phyloP scores from a whole-genome alignment of 805 yeast species.

The Sugiyamaella americana region DNA sequence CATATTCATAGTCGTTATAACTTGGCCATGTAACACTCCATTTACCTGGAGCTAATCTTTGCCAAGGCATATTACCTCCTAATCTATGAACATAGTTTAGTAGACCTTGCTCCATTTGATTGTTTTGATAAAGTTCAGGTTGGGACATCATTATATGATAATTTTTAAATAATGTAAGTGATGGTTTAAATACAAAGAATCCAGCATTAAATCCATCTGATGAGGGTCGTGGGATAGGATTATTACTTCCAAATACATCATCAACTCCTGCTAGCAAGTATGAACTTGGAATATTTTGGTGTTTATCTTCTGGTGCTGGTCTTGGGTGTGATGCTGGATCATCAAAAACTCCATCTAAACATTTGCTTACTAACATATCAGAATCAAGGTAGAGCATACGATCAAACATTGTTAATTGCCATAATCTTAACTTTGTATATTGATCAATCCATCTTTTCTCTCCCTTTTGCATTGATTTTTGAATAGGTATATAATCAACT shows the following conservation, averaged over 20 bases:
- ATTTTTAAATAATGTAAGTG: conserved; percentile 4
- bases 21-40: conserved; percentile 16
- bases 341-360: conserved; percentile 9
- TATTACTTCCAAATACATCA: conserved; percentile 8
- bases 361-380: conserved; percentile 11
- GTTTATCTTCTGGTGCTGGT: conserved; percentile 1
- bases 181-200: conserved; percentile 11
- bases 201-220: conserved; percentile 12
- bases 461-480: conserved; percentile 4
- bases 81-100: conserved; percentile 13
- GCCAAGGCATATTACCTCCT: conserved; percentile 11
- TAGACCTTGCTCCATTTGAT: conserved; percentile 13
- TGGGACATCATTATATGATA: conserved; percentile 5
- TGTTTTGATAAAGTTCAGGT: conserved; percentile 7
- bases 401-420: conserved; percentile 8
- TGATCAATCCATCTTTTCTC: conserved; percentile 11
- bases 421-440: conserved; percentile 12
- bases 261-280: conserved; percentile 14
- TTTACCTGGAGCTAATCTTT: conserved; percentile 9
- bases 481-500: conserved; percentile 6
- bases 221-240: conserved; percentile 7
- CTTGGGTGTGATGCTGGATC: conserved; percentile 5
- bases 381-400: conserved; percentile 13
- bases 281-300: conserved; percentile 7
- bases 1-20: conserved; percentile 7